A percentile compares a stretch with the other conserved stretches of the same genome.
phyloP scores from a whole-genome alignment of 441 rosid genomes.

The Gossypium gossypioides region DNA sequence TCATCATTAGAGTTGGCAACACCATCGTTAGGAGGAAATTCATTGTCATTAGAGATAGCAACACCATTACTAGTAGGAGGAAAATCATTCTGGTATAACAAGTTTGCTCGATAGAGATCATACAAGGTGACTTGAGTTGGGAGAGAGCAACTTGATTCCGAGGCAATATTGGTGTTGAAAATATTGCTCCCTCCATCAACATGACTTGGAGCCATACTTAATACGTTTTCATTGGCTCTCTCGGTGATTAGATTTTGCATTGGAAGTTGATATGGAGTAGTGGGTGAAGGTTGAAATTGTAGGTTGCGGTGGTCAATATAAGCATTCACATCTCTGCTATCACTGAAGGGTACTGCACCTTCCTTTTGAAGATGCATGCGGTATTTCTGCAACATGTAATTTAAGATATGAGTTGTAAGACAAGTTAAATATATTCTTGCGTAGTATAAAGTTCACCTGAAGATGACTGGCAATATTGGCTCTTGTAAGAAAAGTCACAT shows the following conservation, averaged over 20 bases:
- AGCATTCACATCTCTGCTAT: background rate
- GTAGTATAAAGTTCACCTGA: conserved; percentile 21
- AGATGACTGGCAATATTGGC: conserved; percentile 36
- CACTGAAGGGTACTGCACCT: background rate
- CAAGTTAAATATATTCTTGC: background rate
- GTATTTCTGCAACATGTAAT: conserved; percentile 22
- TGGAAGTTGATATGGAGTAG: background rate
- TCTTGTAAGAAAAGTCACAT: conserved; percentile 20
- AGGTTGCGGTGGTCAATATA: background rate
- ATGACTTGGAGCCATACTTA: background rate
- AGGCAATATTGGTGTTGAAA: background rate
- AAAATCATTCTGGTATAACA: background rate
- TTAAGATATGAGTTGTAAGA: too few species aligned
- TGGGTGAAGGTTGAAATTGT: background rate
- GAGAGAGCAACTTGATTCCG: background rate
- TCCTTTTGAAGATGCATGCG: conserved; percentile 18
- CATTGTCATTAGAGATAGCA: background rate
- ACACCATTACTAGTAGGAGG: background rate
- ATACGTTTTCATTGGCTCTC: background rate
- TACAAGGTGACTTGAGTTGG: background rate
- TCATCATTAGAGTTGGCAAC: background rate
- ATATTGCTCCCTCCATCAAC: background rate
- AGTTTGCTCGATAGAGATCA: background rate
- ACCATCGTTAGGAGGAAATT: background rate
- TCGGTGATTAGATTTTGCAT: background rate